These are phyloP conservation scores for Rhypophila decipiens DNA, from an alignment of 495 filamentous ascomycete genomes.

Conservation along the genomic window DNA sequence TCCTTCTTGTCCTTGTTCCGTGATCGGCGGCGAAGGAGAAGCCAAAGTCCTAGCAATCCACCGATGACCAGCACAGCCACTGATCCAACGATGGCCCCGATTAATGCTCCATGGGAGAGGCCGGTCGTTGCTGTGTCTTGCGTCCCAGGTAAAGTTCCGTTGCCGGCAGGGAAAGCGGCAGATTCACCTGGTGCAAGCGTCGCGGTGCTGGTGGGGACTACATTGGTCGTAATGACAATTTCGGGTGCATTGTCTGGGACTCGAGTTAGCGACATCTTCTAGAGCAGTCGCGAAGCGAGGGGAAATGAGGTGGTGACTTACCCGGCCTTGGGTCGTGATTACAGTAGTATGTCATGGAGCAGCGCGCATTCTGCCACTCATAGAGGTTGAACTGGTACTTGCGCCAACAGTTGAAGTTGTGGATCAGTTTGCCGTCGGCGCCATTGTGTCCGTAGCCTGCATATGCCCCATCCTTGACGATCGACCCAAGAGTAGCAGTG, in stretches of 20 bases:
- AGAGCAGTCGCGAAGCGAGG: too few species aligned
- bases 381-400: conserved; percentile 22
- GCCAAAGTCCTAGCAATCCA: neutral
- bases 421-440: conserved; percentile 22
- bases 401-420: conserved; percentile 32
- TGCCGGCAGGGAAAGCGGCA: neutral
- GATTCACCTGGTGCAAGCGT: neutral
- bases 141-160: neutral
- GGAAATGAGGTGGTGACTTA: conserved; percentile 9
- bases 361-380: conserved; percentile 18
- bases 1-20: neutral
- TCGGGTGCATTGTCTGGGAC: neutral
- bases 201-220: neutral
- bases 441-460: conserved; percentile 33
- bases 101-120: conserved; percentile 18
- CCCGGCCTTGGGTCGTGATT: conserved; percentile 21
- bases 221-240: neutral
- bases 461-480: conserved; percentile 23
- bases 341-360: conserved; percentile 31
- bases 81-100: conserved; percentile 18
- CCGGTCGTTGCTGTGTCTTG: neutral
- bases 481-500: conserved; percentile 21
- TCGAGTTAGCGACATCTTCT: neutral
- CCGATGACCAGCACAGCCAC: conserved; percentile 17
- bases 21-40: neutral